Evolutionary conservation across 1,284 basidiomycete genomes (phyloP).

Genomic region (Apiotrichum akiyoshidainum): DNA sequence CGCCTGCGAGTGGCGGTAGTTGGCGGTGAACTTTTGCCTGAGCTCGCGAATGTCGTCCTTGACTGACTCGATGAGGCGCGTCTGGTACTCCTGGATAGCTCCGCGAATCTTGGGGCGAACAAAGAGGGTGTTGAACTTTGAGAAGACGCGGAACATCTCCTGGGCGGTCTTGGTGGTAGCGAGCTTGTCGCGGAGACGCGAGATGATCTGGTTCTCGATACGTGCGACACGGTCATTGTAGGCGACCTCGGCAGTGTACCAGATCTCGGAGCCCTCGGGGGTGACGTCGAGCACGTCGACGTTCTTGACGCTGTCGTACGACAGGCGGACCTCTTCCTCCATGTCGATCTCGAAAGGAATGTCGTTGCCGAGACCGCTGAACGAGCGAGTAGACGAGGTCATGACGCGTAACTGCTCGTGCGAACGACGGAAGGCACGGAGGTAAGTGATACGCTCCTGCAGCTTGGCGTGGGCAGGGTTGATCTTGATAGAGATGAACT

Average conservation of each 20-base stretch:
- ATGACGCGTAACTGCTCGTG: conserved; percentile 97
- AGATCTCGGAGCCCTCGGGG: conserved; percentile 93
- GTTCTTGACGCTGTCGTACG: conserved; percentile 91
- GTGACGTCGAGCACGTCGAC: conserved; percentile 95
- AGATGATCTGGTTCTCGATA: conserved; percentile 98
- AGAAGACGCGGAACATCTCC: conserved; percentile 99
- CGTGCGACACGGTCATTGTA: conserved; percentile 97
- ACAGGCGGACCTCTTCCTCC: conserved; percentile 94
- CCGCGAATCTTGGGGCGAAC: conserved; percentile 97
- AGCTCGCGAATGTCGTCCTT: conserved; percentile 95
- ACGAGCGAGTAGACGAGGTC: conserved; percentile 88
- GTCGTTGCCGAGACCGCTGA: conserved; percentile 68
- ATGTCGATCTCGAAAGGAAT: conserved; percentile 71
- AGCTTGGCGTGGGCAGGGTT: conserved; percentile 84
- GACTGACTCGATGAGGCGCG: conserved; percentile 93
- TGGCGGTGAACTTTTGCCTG: conserved; percentile 94
- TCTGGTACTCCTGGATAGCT: conserved; percentile 98
- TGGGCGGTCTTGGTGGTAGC: conserved; percentile 96
- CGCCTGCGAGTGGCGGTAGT: conserved; percentile 90
- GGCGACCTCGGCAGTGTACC: conserved; percentile 92
- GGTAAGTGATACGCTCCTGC: conserved; percentile 81
- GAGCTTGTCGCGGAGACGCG: conserved; percentile 80
- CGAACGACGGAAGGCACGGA: conserved; percentile 90
- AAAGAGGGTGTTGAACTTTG: conserved; percentile 96
- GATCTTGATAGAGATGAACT: conserved; percentile 97